Evolutionary conservation across 306 rosid genomes (phyloP), one percentile per base, ranked within the genome.

Genomic region (Inga laurina): DNA sequence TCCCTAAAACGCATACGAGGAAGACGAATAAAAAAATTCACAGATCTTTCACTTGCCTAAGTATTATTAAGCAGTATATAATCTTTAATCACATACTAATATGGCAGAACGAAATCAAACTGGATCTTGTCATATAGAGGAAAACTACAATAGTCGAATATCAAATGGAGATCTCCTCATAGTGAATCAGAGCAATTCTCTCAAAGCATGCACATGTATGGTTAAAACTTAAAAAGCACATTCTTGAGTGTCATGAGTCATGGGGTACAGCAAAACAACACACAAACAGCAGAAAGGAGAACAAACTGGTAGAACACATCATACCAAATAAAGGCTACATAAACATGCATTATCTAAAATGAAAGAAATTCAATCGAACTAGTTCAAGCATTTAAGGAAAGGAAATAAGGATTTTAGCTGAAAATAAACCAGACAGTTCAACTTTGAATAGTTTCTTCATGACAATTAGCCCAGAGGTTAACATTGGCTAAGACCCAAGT

Each of bases 121-220:
- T 12, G 34, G 37, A 35, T 46, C 44, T 41, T 27, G 39, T 37
- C 5, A 51, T 16, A 57, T 34, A 32, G 8, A 21, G 69, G 70
- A 76, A 76, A 46, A 65, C 18, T 37, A 12, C 3, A 37, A 61
- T 75, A 76, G 54, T 64, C 65, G 5, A 75, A 65, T 13, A 18
- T 41, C 43, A 37, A 81, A 30, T 35, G 78, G 15, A 59, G 59
- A 73, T 45, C 52, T 45, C 48, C 44, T 76, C 79, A 54, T 30
- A 68, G 81, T 65, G 71, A 86, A 76, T 15, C 61, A 87, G 56
- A 64, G 56, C 37, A 77, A 49, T 19, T 76, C 65, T 76, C 32
- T 54, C 66, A 44, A 16, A 21, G 27, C 65, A 61, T 43, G 39
- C 52, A 65, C 8, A 27, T 37, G 32, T 49, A 52, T 68, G 74